These are phyloP conservation scores for Coemansia nantahalensis DNA, from an alignment of 192 early-diverging fungal species.

Conservation along the genomic window DNA sequence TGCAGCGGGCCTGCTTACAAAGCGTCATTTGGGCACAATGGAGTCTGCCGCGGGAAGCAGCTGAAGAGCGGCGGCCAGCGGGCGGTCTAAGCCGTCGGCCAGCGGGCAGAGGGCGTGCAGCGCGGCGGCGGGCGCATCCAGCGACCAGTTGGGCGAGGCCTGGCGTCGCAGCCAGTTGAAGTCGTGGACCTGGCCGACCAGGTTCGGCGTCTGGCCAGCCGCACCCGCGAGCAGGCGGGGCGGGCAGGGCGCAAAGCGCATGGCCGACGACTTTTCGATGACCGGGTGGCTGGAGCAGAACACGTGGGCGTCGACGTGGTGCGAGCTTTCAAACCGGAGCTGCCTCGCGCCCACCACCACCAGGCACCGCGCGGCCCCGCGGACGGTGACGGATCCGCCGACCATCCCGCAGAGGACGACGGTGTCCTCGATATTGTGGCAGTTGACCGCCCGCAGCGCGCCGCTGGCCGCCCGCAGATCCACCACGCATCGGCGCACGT, in stretches of 20 bases:
- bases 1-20: too few relatives aligned
- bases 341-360: conserved; percentile 69
- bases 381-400: conserved; percentile 68
- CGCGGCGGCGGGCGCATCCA: not conserved
- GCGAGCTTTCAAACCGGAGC: conserved; percentile 81
- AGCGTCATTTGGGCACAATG: too few relatives aligned
- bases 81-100: not conserved
- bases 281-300: conserved; percentile 78
- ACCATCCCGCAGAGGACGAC: conserved; percentile 67
- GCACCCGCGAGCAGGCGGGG: conserved; percentile 17
- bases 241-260: conserved; percentile 69
- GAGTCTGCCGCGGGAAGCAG: too few relatives aligned
- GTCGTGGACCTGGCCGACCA: conserved; percentile 73
- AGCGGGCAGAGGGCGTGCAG: conserved; percentile 2
- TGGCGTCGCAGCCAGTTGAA: conserved; percentile 88
- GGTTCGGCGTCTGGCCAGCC: conserved; percentile 21
- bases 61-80: too few relatives aligned
- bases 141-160: conserved; percentile 75
- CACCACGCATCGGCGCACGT: conserved; percentile 62
- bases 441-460: conserved; percentile 70
- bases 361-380: conserved; percentile 61
- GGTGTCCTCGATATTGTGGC: conserved; percentile 63
- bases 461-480: conserved; percentile 55
- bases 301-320: conserved; percentile 60
- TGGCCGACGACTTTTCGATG: conserved; percentile 72